These are phyloP conservation scores for Pyrenula massariospora DNA, from an alignment of 495 filamentous ascomycete species.

Conservation along the genomic window DNA sequence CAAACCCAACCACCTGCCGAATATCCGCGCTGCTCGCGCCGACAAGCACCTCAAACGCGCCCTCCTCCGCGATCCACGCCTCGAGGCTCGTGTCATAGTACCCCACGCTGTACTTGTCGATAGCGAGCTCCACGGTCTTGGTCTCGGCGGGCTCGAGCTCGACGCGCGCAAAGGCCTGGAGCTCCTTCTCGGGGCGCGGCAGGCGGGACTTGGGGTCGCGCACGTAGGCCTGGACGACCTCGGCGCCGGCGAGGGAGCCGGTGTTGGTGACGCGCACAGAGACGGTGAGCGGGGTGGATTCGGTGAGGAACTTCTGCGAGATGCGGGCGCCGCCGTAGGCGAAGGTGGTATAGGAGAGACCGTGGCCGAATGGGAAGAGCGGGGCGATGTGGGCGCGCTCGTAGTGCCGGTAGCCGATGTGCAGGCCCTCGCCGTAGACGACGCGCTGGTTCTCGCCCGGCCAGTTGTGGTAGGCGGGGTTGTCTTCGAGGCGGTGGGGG, in stretches of 20 bases:
- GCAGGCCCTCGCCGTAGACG: constrained; percentile 69
- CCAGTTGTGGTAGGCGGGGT: constrained; percentile 67
- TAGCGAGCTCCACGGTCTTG: constrained; percentile 46
- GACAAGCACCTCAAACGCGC: constrained; percentile 54
- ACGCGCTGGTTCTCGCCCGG: constrained; percentile 67
- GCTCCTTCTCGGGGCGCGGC: constrained; percentile 60
- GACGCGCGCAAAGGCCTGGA: constrained; percentile 75
- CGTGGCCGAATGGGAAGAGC: constrained; percentile 73
- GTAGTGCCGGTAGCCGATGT: constrained; percentile 76
- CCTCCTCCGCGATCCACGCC: constrained; percentile 71
- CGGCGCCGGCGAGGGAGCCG: constrained; percentile 51
- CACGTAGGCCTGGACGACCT: constrained; percentile 74
- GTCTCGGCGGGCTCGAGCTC: constrained; percentile 56
- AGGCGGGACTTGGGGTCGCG: constrained; percentile 39
- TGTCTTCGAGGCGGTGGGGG: constrained; percentile 56
- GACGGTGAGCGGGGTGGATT: constrained; percentile 43
- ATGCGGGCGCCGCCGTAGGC: constrained; percentile 25
- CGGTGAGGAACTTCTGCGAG: constrained; percentile 41
- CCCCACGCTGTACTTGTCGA: constrained; percentile 66
- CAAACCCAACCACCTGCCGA: constrained; percentile 32
- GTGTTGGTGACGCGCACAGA: constrained; percentile 59
- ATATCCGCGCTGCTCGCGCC: constrained; percentile 34
- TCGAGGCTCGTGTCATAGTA: constrained; percentile 65
- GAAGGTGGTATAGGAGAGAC: constrained; percentile 73
- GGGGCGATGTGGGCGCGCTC: constrained; percentile 55